Evolutionary conservation across 2,329 filamentous ascomycete genomes (phyloP), one percentile per base, ranked within the genome.

Genomic region (Aureobasidium sp.): DNA sequence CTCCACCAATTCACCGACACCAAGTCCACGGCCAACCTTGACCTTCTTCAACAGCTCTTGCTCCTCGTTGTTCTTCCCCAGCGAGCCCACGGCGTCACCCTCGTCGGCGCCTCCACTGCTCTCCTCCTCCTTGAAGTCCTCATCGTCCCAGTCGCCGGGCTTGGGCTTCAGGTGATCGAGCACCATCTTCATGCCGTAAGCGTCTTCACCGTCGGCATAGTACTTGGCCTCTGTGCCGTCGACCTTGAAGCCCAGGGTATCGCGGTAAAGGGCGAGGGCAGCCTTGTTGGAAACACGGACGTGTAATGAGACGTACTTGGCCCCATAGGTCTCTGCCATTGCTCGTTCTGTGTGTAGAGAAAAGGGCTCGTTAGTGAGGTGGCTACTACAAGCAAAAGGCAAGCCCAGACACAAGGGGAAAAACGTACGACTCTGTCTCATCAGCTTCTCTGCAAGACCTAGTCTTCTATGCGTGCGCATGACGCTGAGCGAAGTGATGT

Each of bases 141-240:
- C 76, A 72, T 80, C 74, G 72, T 76, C 66, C 53, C 67, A 70
- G 65, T 79, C 72, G 49, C 73, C 66, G 15, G 89, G 81, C 67
- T 81, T 79, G 63, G 83, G 78, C 60, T 80, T 77, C 48, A 87
- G 73, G 56, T 79, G 77, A 2, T 77, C 76, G 47, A 99, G 82
- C 70, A 97, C 88, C 74, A 96, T 89, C 66, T 87, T 87, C 94
- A 99, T 99, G 72, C 86, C 89, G 73, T 87, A 96, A 41, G 94
- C 94, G 78, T 99, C 91, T 79, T 99, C 94, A 64, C 93, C 93
- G 75, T 99, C 94, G 63, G 94, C 94, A 74, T 99, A 99, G 83
- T 96, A 96, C 78, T 92, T 94, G 53, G 83, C 74, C 77, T 96
- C 91, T 12, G 88, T 86, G 79, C 91, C 94, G 67, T 94, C 90